Evolutionary conservation across 225 moss, liverwort and hornwort species (phyloP).

Genomic region (Lunularia cruciata): DNA sequence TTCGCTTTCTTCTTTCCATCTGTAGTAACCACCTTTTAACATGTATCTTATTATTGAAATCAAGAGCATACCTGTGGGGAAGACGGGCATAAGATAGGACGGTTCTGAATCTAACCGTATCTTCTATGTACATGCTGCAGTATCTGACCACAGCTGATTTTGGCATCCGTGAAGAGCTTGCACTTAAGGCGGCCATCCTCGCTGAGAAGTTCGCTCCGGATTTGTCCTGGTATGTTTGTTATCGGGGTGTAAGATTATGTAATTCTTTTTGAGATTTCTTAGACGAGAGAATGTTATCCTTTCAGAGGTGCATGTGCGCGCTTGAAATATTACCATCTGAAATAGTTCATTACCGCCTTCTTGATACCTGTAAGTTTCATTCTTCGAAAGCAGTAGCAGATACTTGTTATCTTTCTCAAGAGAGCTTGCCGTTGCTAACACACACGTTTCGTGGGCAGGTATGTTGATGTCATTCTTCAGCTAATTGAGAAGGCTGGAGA

Average conservation of each 20-base stretch:
- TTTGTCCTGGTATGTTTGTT: conserved; percentile 72
- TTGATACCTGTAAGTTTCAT: no score
- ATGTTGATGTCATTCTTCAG: conserved; percentile 95
- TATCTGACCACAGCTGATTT: conserved; percentile 93
- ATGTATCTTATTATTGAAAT: neutral
- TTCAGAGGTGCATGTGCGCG: no score
- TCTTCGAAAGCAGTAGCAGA: no score
- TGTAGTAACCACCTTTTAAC: neutral
- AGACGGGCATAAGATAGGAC: no score
- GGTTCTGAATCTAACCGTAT: neutral
- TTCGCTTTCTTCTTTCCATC: neutral
- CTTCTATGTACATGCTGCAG: conserved; percentile 41
- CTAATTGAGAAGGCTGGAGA: conserved; percentile 98
- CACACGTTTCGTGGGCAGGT: no score
- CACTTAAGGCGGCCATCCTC: conserved; percentile 95
- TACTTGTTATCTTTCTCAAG: no score
- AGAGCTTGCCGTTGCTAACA: no score
- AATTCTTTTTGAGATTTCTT: no score
- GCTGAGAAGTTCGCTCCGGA: conserved; percentile 96
- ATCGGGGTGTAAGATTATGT: no score
- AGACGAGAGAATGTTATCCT: no score
- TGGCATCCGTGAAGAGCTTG: conserved; percentile 95
- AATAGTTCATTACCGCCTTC: no score
- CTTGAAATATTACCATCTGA: no score
- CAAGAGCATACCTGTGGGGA: neutral